Base-by-base conservation (phyloP, 179 eudicot genomes). In the Camellia oleifera region DNA sequence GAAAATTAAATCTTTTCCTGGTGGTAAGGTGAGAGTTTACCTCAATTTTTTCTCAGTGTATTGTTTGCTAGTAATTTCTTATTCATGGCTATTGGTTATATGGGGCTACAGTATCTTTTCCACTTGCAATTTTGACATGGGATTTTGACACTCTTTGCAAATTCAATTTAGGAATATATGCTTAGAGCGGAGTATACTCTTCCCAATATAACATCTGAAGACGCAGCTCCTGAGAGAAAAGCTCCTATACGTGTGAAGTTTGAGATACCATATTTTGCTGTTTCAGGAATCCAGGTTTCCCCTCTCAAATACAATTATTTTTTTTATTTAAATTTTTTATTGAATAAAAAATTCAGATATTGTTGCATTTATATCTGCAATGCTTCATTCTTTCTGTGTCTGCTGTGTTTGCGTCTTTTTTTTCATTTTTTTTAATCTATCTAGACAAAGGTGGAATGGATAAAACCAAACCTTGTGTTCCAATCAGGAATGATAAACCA, bases 1-100 rank as follows among this genome's bases (percentile, higher is more conserved):
- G 98, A 95, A 93, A 81, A 93, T 95, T 79, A 95, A 91, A 88
- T 95, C 98, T 81, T 95, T 95, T 82, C 98, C 97, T 18, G 98
- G 98, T 89, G 97, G 97, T 76, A 95, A 95, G 98, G 98, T 92
- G 79, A 44, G 54, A 23, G 20, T 61, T 32, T 32, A 53, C 44
- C 10, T 44, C 50, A 46, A 53, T 9, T 61, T 52, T 13, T 50
- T 50, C 26, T 44, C 62, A 32, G 23, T 32, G 15, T 11, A 11
- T 67, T 10, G 7, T 67, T 64, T 67, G 46, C 48, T 17, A 0
- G 4, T 61, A 9, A 3, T 56, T 56, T 56, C 14, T 32, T 10
- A 4, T 61, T 20, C 20, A 61, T n/a, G 65, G 23, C 8, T 61
- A 17, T 3, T 61, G 65, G 7, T 61, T 17, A 11, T 17, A 0